Conservation (phyloP, 2,329 filamentous ascomycete species). For the Fusarium mangiferae region DNA sequence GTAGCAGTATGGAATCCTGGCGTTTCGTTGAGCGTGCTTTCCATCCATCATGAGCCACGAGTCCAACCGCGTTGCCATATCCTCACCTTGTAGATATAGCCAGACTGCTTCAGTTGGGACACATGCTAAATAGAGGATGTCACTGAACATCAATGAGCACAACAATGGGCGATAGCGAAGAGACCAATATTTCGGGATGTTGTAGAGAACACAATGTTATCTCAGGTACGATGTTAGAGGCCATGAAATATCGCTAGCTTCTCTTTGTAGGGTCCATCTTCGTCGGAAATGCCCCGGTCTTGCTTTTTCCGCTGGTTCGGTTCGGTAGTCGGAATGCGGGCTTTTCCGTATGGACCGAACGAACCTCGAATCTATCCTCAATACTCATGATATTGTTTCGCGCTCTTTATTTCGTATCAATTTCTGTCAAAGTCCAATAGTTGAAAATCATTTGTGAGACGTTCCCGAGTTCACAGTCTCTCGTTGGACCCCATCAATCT, state of each 20-base stretch:
- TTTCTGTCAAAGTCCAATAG: background rate
- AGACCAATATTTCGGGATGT: too few species aligned
- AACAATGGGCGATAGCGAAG: background rate
- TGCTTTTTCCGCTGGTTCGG: background rate
- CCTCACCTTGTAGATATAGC: too few species aligned
- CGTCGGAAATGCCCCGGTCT: background rate
- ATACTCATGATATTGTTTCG: background rate
- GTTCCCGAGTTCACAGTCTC: background rate
- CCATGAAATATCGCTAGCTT: too few species aligned
- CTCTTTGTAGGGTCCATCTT: background rate
- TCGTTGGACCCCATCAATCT: background rate
- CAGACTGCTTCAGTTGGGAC: background rate
- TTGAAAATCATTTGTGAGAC: background rate
- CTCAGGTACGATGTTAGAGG: background rate
- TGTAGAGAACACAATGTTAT: too few species aligned
- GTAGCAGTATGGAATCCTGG: background rate
- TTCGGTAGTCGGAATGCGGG: background rate
- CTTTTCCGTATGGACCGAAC: background rate
- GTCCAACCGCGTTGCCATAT: too few species aligned
- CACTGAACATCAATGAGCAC: too few species aligned
- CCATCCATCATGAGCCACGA: too few species aligned
- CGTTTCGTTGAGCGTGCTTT: background rate
- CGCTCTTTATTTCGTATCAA: background rate
- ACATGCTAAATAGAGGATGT: background rate
- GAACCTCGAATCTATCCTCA: background rate